Conservation (phyloP, 768 basidiomycete species). For the Heimioporus sp. region DNA sequence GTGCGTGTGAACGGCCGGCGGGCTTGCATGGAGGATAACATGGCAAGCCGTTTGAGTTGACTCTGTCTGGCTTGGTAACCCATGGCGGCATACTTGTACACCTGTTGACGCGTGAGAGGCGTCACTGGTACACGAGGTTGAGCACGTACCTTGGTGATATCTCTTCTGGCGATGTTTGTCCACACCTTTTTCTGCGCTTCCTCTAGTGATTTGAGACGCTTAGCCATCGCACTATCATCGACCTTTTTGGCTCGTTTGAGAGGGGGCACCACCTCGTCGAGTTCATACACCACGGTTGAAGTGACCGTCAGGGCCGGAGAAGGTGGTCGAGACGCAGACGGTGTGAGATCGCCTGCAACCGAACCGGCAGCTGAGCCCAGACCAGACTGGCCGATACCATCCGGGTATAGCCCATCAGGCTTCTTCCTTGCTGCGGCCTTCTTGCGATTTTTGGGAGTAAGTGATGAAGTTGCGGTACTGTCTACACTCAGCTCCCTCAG, state of each 20-base stretch:
- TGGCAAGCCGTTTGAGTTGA: constrained; percentile 75
- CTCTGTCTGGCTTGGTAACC: constrained; percentile 65
- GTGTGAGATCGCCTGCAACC: constrained; percentile 68
- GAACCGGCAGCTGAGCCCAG: constrained; percentile 48
- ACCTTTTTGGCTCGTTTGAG: constrained; percentile 76
- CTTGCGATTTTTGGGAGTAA: constrained; percentile 54
- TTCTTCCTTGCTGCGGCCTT: constrained; percentile 58
- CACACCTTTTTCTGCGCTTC: constrained; percentile 88
- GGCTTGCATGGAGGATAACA: constrained; percentile 72
- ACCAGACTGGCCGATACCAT: constrained; percentile 48
- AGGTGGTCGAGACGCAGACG: constrained; percentile 63
- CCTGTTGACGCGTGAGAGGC: constrained; percentile 41
- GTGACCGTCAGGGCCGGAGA: constrained; percentile 58
- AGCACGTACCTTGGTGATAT: constrained; percentile 69
- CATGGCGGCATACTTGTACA: constrained; percentile 71
- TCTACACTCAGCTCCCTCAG: constrained; percentile 59
- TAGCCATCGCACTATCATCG: constrained; percentile 68
- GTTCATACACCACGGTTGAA: constrained; percentile 65
- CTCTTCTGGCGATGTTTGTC: constrained; percentile 82
- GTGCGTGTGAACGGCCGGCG: constrained; percentile 73
- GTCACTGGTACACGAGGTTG: not conserved
- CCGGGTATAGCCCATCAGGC: constrained; percentile 46
- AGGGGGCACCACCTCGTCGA: constrained; percentile 67
- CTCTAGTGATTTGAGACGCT: constrained; percentile 74
- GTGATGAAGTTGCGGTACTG: constrained; percentile 40